These are phyloP conservation scores for Fraxinus velutina DNA, from an alignment of 305 asterid genomes.

Conservation along the genomic window DNA sequence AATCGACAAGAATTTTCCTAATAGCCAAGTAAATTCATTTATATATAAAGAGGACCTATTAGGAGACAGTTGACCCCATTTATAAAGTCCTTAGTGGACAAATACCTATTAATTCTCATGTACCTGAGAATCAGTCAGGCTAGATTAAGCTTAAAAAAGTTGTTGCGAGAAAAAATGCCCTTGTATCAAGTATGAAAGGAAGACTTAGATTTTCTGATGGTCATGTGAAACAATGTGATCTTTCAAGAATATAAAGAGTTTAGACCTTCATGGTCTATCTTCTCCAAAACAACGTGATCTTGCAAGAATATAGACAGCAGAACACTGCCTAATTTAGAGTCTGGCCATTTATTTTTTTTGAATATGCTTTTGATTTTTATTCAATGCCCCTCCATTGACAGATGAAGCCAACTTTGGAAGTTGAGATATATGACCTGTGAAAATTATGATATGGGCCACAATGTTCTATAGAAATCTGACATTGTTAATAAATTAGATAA, in stretches of 20 bases:
- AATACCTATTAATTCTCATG: background rate
- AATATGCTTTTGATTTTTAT: background rate
- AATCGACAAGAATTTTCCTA: background rate
- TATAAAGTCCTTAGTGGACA: background rate
- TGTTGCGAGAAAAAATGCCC: background rate
- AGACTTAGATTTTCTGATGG: background rate
- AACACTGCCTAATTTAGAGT: background rate
- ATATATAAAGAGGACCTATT: background rate
- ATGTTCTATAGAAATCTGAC: background rate
- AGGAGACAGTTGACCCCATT: background rate
- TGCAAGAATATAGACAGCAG: background rate
- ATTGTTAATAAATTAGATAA: background rate
- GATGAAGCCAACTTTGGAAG: background rate
- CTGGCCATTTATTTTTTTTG: background rate
- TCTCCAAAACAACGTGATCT: background rate
- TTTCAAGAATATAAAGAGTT: background rate
- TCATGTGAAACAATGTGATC: background rate
- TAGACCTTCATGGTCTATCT: background rate
- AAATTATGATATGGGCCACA: background rate
- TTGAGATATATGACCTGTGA: background rate
- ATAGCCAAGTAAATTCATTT: background rate
- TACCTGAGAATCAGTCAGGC: background rate
- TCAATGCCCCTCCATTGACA: conserved; percentile 8
- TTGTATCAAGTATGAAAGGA: background rate
- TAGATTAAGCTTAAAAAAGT: background rate